Percentiles rank a stretch among this genome's conserved stretches.
Evolutionary conservation across 352 stramenopile genomes (phyloP).

Genomic region (Phytophthora crassamura): DNA sequence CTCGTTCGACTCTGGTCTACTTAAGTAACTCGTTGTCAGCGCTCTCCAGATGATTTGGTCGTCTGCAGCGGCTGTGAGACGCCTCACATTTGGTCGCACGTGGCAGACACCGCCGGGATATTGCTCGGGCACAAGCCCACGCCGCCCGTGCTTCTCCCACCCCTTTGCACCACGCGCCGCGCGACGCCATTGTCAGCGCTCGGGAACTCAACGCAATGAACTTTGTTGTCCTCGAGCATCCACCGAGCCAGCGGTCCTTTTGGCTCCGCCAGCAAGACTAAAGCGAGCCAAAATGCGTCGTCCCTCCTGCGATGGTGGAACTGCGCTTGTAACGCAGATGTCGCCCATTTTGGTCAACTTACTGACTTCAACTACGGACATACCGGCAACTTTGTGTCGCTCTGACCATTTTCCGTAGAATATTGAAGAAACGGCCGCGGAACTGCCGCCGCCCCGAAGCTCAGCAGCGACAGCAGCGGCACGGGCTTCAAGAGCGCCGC

Average conservation of each 20-base stretch:
- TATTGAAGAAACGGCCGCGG: slow-evolving; percentile 23
- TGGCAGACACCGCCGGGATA: slow-evolving; percentile 15
- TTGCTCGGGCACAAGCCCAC: neutral
- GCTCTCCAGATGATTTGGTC: too few species aligned
- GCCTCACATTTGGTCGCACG: slow-evolving; percentile 20
- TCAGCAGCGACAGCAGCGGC: neutral
- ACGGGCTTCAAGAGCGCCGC: neutral
- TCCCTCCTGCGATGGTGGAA: neutral
- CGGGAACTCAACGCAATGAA: too few species aligned
- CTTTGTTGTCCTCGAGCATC: too few species aligned
- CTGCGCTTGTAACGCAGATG: neutral
- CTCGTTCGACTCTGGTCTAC: too few species aligned
- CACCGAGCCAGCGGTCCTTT: slow-evolving; percentile 12
- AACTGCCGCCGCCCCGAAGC: neutral
- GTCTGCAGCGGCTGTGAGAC: neutral
- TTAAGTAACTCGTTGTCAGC: too few species aligned
- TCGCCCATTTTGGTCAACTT: slow-evolving; percentile 34
- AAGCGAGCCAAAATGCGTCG: slow-evolving; percentile 14
- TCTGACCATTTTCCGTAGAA: slow-evolving; percentile 32
- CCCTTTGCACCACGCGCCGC: neutral
- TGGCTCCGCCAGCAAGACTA: slow-evolving; percentile 12
- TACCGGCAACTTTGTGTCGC: neutral
- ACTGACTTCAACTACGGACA: slow-evolving; percentile 44
- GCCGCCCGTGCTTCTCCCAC: slow-evolving; percentile 19
- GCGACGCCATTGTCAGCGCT: slow-evolving; percentile 2